Percentiles rank a stretch among this genome's conserved stretches.
These are phyloP conservation scores for Nothophoma quercina DNA, from an alignment of 2,329 filamentous ascomycete species.

Conservation along the genomic window DNA sequence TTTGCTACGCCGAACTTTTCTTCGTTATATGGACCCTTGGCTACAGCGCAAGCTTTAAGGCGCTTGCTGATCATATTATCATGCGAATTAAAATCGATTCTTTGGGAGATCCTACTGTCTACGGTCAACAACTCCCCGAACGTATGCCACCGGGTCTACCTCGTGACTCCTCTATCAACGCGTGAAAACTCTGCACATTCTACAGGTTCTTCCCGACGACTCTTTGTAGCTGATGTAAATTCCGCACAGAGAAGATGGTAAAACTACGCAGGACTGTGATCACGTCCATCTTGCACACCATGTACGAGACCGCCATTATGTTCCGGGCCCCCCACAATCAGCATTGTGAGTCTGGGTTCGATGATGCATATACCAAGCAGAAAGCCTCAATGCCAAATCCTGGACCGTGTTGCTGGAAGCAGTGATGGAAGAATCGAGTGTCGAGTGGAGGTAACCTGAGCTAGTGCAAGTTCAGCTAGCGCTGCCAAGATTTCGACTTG, in stretches of 20 bases:
- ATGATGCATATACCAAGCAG: no score
- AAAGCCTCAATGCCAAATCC: no score
- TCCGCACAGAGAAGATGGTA: not conserved
- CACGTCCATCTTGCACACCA: not conserved
- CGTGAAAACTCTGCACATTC: no score
- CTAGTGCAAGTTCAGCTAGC: not conserved
- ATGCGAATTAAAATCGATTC: no score
- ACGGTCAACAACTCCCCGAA: not conserved
- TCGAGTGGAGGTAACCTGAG: not conserved
- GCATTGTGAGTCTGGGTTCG: no score
- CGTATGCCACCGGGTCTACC: not conserved
- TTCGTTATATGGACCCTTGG: not conserved
- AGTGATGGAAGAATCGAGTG: not conserved
- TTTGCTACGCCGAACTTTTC: not conserved
- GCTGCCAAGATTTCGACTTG: slow-evolving; percentile 16
- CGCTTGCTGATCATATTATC: not conserved
- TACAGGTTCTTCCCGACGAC: no score
- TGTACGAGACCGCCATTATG: no score
- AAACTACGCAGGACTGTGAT: not conserved
- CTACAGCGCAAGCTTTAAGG: not conserved
- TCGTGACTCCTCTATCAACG: no score
- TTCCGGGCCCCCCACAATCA: no score
- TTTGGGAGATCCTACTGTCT: not conserved
- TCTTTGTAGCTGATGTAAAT: not conserved
- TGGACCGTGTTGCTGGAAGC: no score